Evolutionary conservation across 352 stramenopile genomes (phyloP).

Genomic region (Globisporangium lucens): DNA sequence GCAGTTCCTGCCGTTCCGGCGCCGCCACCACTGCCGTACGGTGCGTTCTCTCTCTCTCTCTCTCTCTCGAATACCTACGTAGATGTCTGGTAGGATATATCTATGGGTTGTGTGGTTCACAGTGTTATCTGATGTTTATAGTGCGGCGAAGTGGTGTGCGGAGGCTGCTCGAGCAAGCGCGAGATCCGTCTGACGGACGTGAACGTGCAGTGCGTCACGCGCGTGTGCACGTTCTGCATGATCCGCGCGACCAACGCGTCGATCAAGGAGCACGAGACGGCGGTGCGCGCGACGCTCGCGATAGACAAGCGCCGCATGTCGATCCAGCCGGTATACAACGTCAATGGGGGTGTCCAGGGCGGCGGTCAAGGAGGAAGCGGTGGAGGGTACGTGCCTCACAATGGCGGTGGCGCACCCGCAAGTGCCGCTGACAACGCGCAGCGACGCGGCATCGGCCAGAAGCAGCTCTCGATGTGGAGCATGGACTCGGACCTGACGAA

Average conservation of each 20-base stretch:
- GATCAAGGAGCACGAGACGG: slow-evolving; percentile 51
- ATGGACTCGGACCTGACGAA: slow-evolving; percentile 60
- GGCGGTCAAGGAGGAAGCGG: too few relatives aligned
- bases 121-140: slow-evolving; percentile 9
- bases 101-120: neutral
- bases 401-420: neutral
- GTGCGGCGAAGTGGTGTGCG: slow-evolving; percentile 75
- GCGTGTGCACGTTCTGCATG: slow-evolving; percentile 80
- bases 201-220: slow-evolving; percentile 74
- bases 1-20: slow-evolving; percentile 77
- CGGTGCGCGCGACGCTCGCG: slow-evolving; percentile 34
- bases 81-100: neutral
- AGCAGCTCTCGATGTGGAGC: slow-evolving; percentile 52
- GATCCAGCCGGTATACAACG: slow-evolving; percentile 7
- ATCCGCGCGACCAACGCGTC: slow-evolving; percentile 71
- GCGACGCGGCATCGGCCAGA: slow-evolving; percentile 18
- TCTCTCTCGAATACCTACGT: neutral
- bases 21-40: slow-evolving; percentile 76
- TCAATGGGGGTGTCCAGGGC: neutral
- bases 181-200: slow-evolving; percentile 72
- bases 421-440: neutral
- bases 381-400: neutral
- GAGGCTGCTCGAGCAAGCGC: slow-evolving; percentile 67
- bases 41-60: slow-evolving; percentile 16
- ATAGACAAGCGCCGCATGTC: slow-evolving; percentile 27